Conservation (phyloP, 1,139 yeast genomes). For the Taiozyma sp. region DNA sequence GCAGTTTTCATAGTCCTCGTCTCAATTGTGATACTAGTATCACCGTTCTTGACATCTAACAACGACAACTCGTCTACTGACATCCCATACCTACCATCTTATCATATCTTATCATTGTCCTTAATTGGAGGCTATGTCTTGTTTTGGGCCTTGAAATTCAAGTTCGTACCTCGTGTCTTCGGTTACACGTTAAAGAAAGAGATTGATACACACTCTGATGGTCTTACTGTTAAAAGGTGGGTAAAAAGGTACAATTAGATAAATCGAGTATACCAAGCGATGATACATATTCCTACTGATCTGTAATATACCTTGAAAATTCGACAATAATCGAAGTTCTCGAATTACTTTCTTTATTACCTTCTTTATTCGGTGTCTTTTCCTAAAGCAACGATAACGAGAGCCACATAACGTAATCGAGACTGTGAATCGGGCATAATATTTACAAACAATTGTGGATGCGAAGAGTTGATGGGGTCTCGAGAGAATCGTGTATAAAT, state of each 20-base stretch:
- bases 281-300: not conserved
- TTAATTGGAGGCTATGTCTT: conserved; percentile 31
- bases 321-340: not conserved
- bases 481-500: not conserved
- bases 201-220: conserved; percentile 42
- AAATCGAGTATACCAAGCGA: not conserved
- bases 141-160: conserved; percentile 47
- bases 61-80: conserved; percentile 35
- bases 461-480: not conserved
- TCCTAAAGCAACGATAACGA: not conserved
- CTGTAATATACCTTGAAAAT: not conserved
- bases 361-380: not conserved
- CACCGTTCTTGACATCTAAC: conserved; percentile 40
- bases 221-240: conserved; percentile 52
- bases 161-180: conserved; percentile 37
- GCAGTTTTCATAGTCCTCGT: conserved; percentile 36
- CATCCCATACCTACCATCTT: conserved; percentile 40
- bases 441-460: not conserved
- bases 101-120: conserved; percentile 37
- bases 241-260: conserved; percentile 22
- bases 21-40: conserved; percentile 36
- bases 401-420: not conserved
- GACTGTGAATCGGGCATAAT: not conserved
- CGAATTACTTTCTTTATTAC: not conserved
- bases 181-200: conserved; percentile 39